Base-by-base conservation (phyloP, 768 basidiomycete genomes). In the Lenzites betulinus region DNA sequence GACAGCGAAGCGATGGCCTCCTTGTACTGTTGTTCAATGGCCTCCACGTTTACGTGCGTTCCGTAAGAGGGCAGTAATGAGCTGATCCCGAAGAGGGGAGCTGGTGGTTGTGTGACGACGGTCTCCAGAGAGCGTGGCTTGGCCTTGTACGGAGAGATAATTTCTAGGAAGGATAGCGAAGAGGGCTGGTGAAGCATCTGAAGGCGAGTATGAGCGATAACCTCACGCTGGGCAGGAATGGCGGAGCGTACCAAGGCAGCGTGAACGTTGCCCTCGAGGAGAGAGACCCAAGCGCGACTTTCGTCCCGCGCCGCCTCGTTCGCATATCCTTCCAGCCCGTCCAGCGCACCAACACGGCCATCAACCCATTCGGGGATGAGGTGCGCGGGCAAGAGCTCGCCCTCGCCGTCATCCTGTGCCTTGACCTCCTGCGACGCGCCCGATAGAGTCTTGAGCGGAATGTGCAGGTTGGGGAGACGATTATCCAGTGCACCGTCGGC, bases 321-420 rank as follows among this genome's bases (percentile, higher is more conserved):
- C 36, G 71, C 78, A 70, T 90, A 93, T 12, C 91, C 92, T 69
- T 92, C 88, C 33, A 89, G 73, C 5, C 77, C 71, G 56, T 74
- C 74, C 1, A 64, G 56, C 3, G 64, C 68, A 26, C 69, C 78
- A 3, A 85, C 75, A 42, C 71, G 79, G 20, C 75, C 75, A 64
- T 89, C 88, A 5, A 82, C 89, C 92, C 92, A 94, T 13, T 81
- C 78, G 1, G 87, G 89, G 58, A 94, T 92, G 59, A 78, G 73
- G 63, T 83, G 81, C 1, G 90, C 83, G 15, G 89, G 76, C 7
- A 92, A 78, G 23, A 93, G 76, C 59, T 83, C 77, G 18, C 82
- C 74, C 15, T 76, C 75, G 9, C 62, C 68, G 23, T 71, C 62
- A n/a, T 70, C 68, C 58, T 68, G 65, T 46, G 54, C 68, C 63